Conservation (phyloP, 441 rosid species). For the Populus trichocarpa region DNA sequence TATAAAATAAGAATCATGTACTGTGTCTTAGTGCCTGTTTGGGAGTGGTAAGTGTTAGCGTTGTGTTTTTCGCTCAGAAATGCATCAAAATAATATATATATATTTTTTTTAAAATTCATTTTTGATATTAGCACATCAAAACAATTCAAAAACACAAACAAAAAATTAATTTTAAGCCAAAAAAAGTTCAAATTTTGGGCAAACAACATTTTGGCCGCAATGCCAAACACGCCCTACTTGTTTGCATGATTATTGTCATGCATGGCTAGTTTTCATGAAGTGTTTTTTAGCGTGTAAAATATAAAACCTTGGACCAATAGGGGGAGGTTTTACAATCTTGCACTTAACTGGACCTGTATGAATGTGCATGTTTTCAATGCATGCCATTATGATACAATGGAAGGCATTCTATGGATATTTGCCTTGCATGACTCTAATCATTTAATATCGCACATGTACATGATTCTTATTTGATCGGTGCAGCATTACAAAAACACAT, state of each 20-base stretch:
- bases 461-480: background rate
- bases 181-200: no score
- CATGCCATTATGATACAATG: background rate
- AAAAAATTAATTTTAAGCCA: no score
- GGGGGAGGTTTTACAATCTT: background rate
- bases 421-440: background rate
- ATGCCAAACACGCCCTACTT: background rate
- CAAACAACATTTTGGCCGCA: no score
- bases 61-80: no score
- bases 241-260: background rate
- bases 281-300: background rate
- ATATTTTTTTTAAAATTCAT: no score
- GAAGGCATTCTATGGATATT: background rate
- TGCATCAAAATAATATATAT: no score
- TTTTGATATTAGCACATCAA: no score
- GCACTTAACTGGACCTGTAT: no score
- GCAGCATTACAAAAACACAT: background rate
- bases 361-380: no score
- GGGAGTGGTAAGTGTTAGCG: no score
- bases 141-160: no score
- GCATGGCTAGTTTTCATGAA: background rate
- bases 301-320: background rate
- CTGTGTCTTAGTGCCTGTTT: background rate
- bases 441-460: background rate
- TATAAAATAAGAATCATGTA: background rate